Evolutionary conservation across 1,284 basidiomycete species (phyloP), one percentile per base, ranked within the genome.

Genomic region (Abortiporus biennis): DNA sequence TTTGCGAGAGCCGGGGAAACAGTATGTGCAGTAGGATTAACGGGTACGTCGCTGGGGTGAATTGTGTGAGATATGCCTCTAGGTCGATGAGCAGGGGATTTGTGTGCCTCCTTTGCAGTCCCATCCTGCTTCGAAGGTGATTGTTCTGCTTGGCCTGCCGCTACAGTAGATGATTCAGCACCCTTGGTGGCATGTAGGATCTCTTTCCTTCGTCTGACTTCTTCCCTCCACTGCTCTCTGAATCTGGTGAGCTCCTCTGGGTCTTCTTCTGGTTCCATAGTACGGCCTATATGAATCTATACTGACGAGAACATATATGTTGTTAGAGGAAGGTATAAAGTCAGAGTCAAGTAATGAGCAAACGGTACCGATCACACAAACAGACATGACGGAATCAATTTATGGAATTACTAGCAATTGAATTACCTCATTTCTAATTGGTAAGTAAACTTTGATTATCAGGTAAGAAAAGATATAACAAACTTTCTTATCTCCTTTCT

Each of bases 141-240:
- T 21, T 15, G 21, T n/a, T 1, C 30, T n/a, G 25, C 16, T 13
- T 3, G 17, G 11, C 33, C 19, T 9, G 8, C n/a, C n/a, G 30
- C 22, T 42, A 43, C n/a, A 38, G n/a, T 8, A 38, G 32, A 27
- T 38, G 23, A 43, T 42, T 20, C 54, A 46, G 37, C 42, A 19
- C 42, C 48, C 57, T 43, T 41, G 44, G 59, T 71, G 8, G 27
- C n/a, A 29, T 9, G 8, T n/a, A 29, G 27, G 27, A 9, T 8
- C 27, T 29, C 27, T 40, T 70, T 71, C 45, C 55, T 66, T 46
- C 68, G 66, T 47, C 69, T 65, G 43, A 85, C 75, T 59, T 85
- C 90, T 37, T 71, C 73, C 47, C 72, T 74, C 87, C 87, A 93
- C 65, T 78, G 74, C 45, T 78, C 71, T 57, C 87, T 74, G 61